Base-by-base conservation (phyloP, 179 eudicot species). In the Drosera spatulata region DNA sequence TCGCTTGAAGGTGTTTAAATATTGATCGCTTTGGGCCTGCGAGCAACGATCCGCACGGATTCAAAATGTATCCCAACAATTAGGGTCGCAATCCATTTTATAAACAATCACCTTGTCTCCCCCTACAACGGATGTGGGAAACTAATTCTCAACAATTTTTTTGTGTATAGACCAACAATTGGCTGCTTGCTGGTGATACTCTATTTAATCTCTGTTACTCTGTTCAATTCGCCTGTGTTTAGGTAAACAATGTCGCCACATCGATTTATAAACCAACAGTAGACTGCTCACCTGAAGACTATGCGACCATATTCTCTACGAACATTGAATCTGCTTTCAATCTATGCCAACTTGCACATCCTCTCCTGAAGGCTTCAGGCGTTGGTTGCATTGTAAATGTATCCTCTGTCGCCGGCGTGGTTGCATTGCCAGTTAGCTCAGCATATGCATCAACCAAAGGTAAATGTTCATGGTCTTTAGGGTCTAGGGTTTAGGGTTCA, bases 361-460 rank as follows among this genome's bases (percentile, higher is more conserved):
- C 83, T 62, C 77, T 76, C 64, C 59, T 83, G 14, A 78, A 83
- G 64, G 74, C 76, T 57, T 78, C 83, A 62, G 83, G 81, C 6
- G 51, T 4, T n/a, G 83, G 80, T 49, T 69, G 71, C 50, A 64
- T 83, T 53, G 80, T 83, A 41, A 78, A 73, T 48, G 72, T 83
- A 14, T 80, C 88, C 15, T 83, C 88, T 63, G 72, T 80, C 38
- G 85, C 76, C 43, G 83, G 85, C 47, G 58, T 80, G 51, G 69
- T 62, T 12, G 58, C 65, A 11, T 47, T 67, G 38, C 60, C 60
- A 2, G 63, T 61, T 48, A 53, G 57, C 47, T 61, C 65, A 39
- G 40, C 61, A 10, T 67, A 67, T 46, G 71, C 65, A 52, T 53
- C 71, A 13, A 60, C 66, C 40, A 67, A 67, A 61, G 71, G 71